Evolutionary conservation across 805 yeast genomes (phyloP).

Genomic region (Pichia nanzhaoensis): DNA sequence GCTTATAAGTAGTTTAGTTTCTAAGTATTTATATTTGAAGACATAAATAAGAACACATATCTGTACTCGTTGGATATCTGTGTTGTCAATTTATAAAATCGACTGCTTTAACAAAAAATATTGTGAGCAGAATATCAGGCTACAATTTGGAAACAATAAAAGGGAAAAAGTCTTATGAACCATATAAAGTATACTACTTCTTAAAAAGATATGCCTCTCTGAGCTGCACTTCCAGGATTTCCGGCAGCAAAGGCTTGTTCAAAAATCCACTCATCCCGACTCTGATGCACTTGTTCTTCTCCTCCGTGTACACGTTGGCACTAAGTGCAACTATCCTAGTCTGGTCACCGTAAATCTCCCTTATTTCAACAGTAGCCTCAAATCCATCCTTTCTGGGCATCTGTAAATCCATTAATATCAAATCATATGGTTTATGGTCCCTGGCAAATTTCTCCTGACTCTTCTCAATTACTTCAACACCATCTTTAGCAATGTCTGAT

Average conservation of each 20-base stretch:
- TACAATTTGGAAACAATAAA: no score
- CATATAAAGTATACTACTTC: no score
- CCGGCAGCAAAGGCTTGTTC: slow-evolving; percentile 47
- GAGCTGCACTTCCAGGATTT: slow-evolving; percentile 35
- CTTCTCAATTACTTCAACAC: slow-evolving; percentile 37
- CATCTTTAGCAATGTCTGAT: slow-evolving; percentile 48
- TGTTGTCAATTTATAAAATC: no score
- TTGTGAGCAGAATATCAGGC: no score
- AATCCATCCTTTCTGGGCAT: slow-evolving; percentile 41
- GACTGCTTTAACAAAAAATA: no score
- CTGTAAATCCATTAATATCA: slow-evolving; percentile 49
- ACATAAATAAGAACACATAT: no score
- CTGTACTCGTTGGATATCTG: no score
- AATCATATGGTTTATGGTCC: slow-evolving; percentile 36
- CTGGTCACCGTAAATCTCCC: slow-evolving; percentile 25
- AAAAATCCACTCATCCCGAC: slow-evolving; percentile 49
- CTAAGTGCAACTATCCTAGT: slow-evolving; percentile 40
- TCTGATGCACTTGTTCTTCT: slow-evolving; percentile 38
- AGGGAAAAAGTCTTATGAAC: no score
- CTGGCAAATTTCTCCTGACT: slow-evolving; percentile 22
- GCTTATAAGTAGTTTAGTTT: no score
- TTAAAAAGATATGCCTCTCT: slow-evolving; percentile 7
- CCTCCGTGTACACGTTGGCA: slow-evolving; percentile 51
- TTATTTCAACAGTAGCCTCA: slow-evolving; percentile 38
- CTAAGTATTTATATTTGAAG: no score